phyloP scores from a whole-genome alignment of 768 basidiomycete species.

The Pleurotus salmoneostramineus region DNA sequence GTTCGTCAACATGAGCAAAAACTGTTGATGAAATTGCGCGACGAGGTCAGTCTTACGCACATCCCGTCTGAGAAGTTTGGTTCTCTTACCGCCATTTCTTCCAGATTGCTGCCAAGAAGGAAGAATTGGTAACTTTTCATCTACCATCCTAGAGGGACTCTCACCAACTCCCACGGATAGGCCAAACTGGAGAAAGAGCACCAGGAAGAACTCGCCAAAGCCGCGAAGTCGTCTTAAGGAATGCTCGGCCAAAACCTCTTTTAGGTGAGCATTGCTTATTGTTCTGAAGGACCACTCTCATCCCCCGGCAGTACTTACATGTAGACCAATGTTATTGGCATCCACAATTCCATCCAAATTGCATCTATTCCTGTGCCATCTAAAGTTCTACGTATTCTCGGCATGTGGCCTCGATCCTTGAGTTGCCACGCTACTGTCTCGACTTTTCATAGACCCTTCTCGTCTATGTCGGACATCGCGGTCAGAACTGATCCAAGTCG shows the following conservation, averaged over 20 bases:
- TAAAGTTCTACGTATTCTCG: no score
- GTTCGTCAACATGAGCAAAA: constrained; percentile 53
- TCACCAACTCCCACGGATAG: constrained; percentile 11
- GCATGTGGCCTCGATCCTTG: no score
- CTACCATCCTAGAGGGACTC: neutral
- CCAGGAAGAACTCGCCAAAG: constrained; percentile 11
- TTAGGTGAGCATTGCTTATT: no score
- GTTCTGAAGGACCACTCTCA: no score
- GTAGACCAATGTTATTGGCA: no score
- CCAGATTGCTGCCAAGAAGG: constrained; percentile 32
- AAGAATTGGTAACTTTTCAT: constrained; percentile 25
- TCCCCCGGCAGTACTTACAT: no score
- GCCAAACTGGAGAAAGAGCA: constrained; percentile 19
- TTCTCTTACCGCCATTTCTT: neutral
- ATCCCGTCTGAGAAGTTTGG: neutral
- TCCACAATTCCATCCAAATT: no score
- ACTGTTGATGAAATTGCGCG: constrained; percentile 55
- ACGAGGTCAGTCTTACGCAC: constrained; percentile 35
- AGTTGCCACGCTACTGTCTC: no score
- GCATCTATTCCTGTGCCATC: no score
- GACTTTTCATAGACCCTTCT: no score
- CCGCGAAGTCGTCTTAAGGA: neutral
- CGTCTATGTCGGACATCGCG: no score
- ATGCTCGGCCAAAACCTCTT: neutral
- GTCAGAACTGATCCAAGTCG: no score